Percentiles rank a stretch among this genome's conserved stretches.
Conservation (phyloP, 2,329 filamentous ascomycete species). For the Neopestalotiopsis sp. region DNA sequence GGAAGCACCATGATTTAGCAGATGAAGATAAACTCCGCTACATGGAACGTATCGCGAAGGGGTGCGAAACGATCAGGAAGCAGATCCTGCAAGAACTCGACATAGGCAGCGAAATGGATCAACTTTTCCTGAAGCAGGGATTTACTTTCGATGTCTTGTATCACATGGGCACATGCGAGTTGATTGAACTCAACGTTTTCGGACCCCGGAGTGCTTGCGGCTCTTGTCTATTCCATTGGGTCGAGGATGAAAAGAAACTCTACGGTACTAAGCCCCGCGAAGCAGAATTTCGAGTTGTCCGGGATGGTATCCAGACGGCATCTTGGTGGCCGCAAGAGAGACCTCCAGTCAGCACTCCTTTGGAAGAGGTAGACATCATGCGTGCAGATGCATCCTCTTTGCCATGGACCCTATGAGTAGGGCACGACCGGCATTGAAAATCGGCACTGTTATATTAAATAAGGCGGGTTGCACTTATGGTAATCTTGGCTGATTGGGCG, state of each 20-base stretch:
- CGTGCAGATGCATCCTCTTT: not conserved
- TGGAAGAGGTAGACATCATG: not conserved
- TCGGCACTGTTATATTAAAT: not conserved
- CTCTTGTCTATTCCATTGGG: slow-evolving; percentile 52
- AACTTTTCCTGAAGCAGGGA: slow-evolving; percentile 40
- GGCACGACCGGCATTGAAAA: not conserved
- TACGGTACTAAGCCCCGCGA: not conserved
- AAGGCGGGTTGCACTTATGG: not conserved
- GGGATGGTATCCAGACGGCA: no score
- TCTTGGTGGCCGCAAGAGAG: not conserved
- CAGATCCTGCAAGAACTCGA: not conserved
- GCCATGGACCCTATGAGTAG: not conserved
- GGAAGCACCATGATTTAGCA: slow-evolving; percentile 28
- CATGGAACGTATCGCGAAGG: not conserved
- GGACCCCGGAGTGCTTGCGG: slow-evolving; percentile 48
- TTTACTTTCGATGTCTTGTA: slow-evolving; percentile 49
- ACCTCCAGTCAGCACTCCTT: not conserved
- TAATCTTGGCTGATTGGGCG: not conserved
- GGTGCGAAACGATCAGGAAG: not conserved
- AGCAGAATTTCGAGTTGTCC: not conserved
- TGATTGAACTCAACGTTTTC: slow-evolving; percentile 53
- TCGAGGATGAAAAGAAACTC: slow-evolving; percentile 40
- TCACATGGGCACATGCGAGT: slow-evolving; percentile 30
- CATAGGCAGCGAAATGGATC: slow-evolving; percentile 24
- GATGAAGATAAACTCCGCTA: slow-evolving; percentile 18